phyloP scores from a whole-genome alignment of 352 stramenopile species.

The Plasmopara halstedii region DNA sequence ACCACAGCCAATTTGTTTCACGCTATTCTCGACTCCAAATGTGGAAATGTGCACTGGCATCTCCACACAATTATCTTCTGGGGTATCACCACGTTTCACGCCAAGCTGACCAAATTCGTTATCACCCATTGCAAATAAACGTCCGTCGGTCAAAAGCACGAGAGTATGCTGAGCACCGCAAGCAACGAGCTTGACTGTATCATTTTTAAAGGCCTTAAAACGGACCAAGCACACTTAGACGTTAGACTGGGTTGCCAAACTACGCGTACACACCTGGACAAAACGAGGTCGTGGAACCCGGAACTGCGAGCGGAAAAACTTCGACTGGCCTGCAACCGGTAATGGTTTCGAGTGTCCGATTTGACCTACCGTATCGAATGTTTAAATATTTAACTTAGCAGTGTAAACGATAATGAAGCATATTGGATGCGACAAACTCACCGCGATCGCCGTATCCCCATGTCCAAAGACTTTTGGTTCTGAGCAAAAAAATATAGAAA shows the following conservation, averaged over 20 bases:
- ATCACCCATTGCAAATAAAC: conserved; percentile 62
- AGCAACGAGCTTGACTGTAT: conserved; percentile 43
- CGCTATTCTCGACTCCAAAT: conserved; percentile 17
- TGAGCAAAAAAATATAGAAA: conserved; percentile 14
- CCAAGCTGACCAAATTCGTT: conserved; percentile 68
- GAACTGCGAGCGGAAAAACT: conserved; percentile 77
- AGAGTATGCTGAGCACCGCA: conserved; percentile 71
- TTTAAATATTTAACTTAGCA: background rate
- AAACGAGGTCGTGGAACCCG: conserved; percentile 58
- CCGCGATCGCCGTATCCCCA: conserved; percentile 66
- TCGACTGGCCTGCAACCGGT: conserved; percentile 43
- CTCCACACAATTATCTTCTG: conserved; percentile 30
- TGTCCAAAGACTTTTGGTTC: conserved; percentile 60
- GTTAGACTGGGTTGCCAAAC: background rate
- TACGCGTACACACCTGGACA: conserved; percentile 35
- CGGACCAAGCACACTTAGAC: background rate
- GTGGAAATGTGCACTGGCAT: conserved; percentile 24
- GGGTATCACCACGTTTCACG: conserved; percentile 18
- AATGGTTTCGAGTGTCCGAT: conserved; percentile 56
- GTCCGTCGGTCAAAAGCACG: conserved; percentile 49
- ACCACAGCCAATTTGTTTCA: conserved; percentile 46
- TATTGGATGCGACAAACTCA: conserved; percentile 1
- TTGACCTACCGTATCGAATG: conserved; percentile 29
- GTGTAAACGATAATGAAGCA: background rate
- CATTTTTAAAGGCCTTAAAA: conserved; percentile 43